Evolutionary conservation across 768 basidiomycete genomes (phyloP).

Genomic region (Boletus tomentosulus): DNA sequence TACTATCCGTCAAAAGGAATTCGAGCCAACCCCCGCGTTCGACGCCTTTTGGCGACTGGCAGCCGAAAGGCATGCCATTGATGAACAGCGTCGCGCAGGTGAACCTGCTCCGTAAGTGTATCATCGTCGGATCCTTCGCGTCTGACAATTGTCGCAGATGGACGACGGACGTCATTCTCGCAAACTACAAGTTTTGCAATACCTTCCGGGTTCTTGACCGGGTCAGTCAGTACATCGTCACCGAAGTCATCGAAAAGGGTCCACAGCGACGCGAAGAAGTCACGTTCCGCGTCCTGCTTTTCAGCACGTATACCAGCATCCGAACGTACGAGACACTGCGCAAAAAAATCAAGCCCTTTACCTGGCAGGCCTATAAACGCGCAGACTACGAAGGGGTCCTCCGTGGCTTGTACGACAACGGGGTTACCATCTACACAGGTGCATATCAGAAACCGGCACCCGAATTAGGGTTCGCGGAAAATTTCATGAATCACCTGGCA

Average conservation of each 20-base stretch:
- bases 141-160: slow-evolving; percentile 43
- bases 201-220: slow-evolving; percentile 72
- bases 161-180: slow-evolving; percentile 62
- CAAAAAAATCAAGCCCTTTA: slow-evolving; percentile 50
- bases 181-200: slow-evolving; percentile 62
- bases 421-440: slow-evolving; percentile 55
- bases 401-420: slow-evolving; percentile 32
- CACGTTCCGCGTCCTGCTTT: slow-evolving; percentile 67
- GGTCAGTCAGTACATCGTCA: slow-evolving; percentile 62
- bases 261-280: slow-evolving; percentile 56
- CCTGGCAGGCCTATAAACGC: slow-evolving; percentile 56
- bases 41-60: slow-evolving; percentile 60
- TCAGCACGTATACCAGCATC: slow-evolving; percentile 67
- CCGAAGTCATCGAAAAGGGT: slow-evolving; percentile 67
- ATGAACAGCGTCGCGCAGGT: slow-evolving; percentile 50
- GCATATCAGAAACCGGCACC: slow-evolving; percentile 74
- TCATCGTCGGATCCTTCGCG: not conserved
- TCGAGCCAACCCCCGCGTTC: slow-evolving; percentile 49
- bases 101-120: slow-evolving; percentile 48
- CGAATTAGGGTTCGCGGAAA: slow-evolving; percentile 42
- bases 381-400: slow-evolving; percentile 52
- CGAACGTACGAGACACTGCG: slow-evolving; percentile 67
- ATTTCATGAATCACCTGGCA: slow-evolving; percentile 58
- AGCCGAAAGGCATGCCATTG: slow-evolving; percentile 54
- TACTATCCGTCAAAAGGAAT: slow-evolving; percentile 34